A percentile compares a stretch with the other conserved stretches of the same genome.
These are phyloP conservation scores for Trichoderma harzianum DNA, from an alignment of 2,329 filamentous ascomycete genomes.

Conservation along the genomic window DNA sequence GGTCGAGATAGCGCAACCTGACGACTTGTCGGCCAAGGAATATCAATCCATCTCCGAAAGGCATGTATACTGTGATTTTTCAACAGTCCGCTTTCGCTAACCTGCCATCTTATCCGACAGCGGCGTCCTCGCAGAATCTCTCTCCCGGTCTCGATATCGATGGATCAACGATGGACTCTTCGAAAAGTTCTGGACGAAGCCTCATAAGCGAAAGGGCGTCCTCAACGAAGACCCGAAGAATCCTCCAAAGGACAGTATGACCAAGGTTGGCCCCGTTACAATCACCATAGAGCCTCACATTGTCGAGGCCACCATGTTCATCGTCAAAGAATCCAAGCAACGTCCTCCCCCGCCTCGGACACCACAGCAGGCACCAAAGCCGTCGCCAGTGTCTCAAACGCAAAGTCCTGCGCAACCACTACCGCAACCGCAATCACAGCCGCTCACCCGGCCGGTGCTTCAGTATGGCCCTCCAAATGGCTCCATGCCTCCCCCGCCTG, in stretches of 20 bases:
- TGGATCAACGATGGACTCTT: constrained; percentile 72
- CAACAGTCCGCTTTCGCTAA: not conserved
- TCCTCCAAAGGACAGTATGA: constrained; percentile 67
- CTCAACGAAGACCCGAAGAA: constrained; percentile 63
- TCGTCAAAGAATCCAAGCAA: constrained; percentile 62
- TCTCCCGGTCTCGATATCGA: constrained; percentile 68
- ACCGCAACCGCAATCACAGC: constrained; percentile 10
- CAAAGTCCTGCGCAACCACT: constrained; percentile 6
- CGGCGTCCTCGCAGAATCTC: constrained; percentile 70
- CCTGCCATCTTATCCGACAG: constrained; percentile 39
- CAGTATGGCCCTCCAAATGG: constrained; percentile 65
- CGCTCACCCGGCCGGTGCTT: constrained; percentile 51
- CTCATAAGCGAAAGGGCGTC: constrained; percentile 63
- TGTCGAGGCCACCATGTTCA: constrained; percentile 71
- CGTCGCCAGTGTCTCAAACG: constrained; percentile 7
- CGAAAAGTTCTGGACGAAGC: constrained; percentile 75
- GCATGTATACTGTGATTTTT: constrained; percentile 36
- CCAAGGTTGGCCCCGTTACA: constrained; percentile 67
- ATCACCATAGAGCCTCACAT: constrained; percentile 78
- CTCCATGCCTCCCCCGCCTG: constrained; percentile 53
- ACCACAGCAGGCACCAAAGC: constrained; percentile 28
- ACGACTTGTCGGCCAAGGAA: constrained; percentile 59
- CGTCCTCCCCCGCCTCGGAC: constrained; percentile 27
- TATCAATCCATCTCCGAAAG: constrained; percentile 74
- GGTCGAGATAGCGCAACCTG: constrained; percentile 62